Evolutionary conservation across 495 filamentous ascomycete species (phyloP), one percentile per base, ranked within the genome.

Genomic region (Mycothermus thermophilus): DNA sequence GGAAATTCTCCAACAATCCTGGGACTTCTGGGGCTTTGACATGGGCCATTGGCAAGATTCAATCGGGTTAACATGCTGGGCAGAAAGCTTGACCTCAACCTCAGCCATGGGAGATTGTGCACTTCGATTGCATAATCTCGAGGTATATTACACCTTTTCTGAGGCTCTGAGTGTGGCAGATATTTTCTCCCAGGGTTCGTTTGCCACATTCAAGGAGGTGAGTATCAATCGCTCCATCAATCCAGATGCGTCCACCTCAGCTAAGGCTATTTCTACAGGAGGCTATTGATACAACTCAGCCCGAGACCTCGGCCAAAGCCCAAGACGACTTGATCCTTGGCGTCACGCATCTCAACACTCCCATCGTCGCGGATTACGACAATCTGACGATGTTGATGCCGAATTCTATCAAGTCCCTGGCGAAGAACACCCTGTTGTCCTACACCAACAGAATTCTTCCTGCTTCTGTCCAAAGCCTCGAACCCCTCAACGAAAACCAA

Each of bases 251-350:
- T 30, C 3, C 16, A n/a, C 11, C 16, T 35, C 7, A 40, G 34
- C 12, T 40, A 30, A 24, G 42, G 26, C 35, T 40, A 29, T 5
- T 15, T 28, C 5, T 30, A 67, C 33, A 58, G 62, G 66, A 70
- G 35, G 26, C 45, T 6, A 44, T 82, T 18, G 83, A 93, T 45
- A 54, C 70, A 8, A 75, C 73, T 25, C 52, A 69, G 13, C 77
- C 80, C 4, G 57, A 63, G 9, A 56, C 78, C 7, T 55, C 71
- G 0, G 62, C 72, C 8, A 80, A 75, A 44, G 57, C 65, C 7
- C 69, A 63, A 25, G 60, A 69, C 4, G 80, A 84, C 52, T 83
- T 71, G 38, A 62, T 74, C 22, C 65, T 81, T 29, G 77, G 74
- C 6, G 57, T 71, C 30, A 64, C 58, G 9, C 47, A 86, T 2